Evolutionary conservation across 2,329 filamentous ascomycete species (phyloP), one percentile per base, ranked within the genome.

Genomic region (Epichloe typhina): DNA sequence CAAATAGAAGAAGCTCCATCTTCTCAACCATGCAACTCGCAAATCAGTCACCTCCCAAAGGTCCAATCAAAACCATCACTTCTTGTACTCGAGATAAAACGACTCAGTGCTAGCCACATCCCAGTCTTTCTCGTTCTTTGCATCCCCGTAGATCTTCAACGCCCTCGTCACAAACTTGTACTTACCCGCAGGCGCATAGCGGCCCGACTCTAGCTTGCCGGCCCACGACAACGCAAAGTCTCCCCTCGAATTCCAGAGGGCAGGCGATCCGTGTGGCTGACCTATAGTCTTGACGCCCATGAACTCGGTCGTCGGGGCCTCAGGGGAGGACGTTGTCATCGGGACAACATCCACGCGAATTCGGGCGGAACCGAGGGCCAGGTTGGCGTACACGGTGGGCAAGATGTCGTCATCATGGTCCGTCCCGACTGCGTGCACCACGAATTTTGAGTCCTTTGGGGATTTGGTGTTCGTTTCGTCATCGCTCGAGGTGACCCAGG

Each of bases 141-240:
- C 58, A 52, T 78, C 66, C 2, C 76, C 75, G 54, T 72, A 75
- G 52, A 78, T 67, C 53, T 68, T 69, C 54, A 78, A 58, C 3
- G 73, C 70, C 52, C 68, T 67, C 37, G 75, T 63, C 1, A 63
- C 63, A 49, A 78, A 62, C 59, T 69, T 72, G 62, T 79, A 79
- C 37, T 59, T 56, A 5, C 75, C 76, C 1, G 65, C 62, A 0
- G 72, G 69, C 1, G 68, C 74, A 50, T 71, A 75, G 0, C 55
- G 62, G 5, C 73, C 74, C 7, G 70, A 66, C 0, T 64, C 62
- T 4, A 78, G 59, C 47, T 62, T 60, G 13, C 76, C 76, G 45
- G 73, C 66, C 66, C 72, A 79, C 0, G 45, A 47, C 3, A 58
- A n/a, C 9, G 55, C 49, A 53, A 59, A 51, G 4, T 52, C 17